phyloP scores from a whole-genome alignment of 1,284 basidiomycete species.

The Pascua guehoae region DNA sequence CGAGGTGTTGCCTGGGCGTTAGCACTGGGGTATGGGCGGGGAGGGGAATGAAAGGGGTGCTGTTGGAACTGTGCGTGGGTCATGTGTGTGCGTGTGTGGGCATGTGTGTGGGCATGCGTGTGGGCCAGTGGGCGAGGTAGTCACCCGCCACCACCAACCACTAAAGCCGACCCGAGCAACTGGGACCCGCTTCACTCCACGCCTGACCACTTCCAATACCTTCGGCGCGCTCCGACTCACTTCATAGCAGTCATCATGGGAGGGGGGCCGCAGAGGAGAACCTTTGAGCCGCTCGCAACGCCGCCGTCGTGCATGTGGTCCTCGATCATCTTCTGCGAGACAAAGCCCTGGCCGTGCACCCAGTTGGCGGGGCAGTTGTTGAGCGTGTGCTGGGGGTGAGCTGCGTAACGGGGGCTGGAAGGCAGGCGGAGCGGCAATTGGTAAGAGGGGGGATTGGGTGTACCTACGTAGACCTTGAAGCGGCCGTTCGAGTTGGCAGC shows the following conservation, averaged over 20 bases:
- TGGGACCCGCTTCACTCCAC: too few relatives aligned
- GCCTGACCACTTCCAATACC: too few relatives aligned
- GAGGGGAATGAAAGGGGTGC: too few relatives aligned
- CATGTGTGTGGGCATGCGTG: too few relatives aligned
- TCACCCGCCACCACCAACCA: too few relatives aligned
- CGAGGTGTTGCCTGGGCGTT: constrained; percentile 72
- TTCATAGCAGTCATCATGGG: constrained; percentile 98
- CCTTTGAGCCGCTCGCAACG: constrained; percentile 63
- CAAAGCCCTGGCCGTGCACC: constrained; percentile 87
- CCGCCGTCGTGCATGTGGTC: constrained; percentile 55
- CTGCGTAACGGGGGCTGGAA: neutral
- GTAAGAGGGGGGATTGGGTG: neutral
- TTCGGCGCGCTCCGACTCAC: constrained; percentile 51
- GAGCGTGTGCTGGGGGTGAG: constrained; percentile 57
- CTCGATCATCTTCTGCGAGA: constrained; percentile 90
- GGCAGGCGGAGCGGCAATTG: neutral
- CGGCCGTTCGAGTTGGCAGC: constrained; percentile 56
- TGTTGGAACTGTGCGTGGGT: too few relatives aligned
- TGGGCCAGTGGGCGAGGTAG: too few relatives aligned
- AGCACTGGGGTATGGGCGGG: constrained; percentile 38
- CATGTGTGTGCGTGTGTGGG: too few relatives aligned
- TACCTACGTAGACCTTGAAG: constrained; percentile 66
- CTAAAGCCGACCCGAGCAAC: too few relatives aligned
- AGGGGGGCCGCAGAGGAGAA: constrained; percentile 87
- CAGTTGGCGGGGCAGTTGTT: constrained; percentile 87